Base-by-base conservation (phyloP, 2,329 filamentous ascomycete species). In the Colletotrichum magnum region DNA sequence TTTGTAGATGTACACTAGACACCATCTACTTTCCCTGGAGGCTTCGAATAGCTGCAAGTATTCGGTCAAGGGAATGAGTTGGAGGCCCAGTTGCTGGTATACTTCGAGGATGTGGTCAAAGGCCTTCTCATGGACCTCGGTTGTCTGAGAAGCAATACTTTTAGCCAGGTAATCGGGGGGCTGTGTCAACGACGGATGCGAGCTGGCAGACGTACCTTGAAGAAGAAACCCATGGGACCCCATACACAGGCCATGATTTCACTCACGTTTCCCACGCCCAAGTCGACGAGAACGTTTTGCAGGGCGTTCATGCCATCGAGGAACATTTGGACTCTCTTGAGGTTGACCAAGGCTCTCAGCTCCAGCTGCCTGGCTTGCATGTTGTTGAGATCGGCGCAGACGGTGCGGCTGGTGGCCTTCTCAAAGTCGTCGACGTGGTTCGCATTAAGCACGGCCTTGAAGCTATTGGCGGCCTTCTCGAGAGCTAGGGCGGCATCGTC, bases 171-270 rank as follows among this genome's bases (percentile, higher is more conserved):
- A 9, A 52, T 5, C 5, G 15, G 43, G n/a, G 10, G 32, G 0
- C 18, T n/a, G 16, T 9, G 21, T 12, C 4, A 18, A 21, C 10
- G 5, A 51, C 6, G 48, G 9, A 13, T 4, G 21, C 16, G 45
- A 47, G 5, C 16, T 18, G 16, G 45, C 6, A 0, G 9, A 7
- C 41, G 16, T 0, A 75, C 74, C 61, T 73, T 59, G 16, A 77
- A 54, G 12, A 77, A 71, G 21, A 71, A 75, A 9, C 68, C 64
- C n/a, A 75, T 70, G 1, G 77, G 75, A 1, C 77, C 77, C 77
- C 77, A 79, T 41, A 79, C 72, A n/a, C 62, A 76, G 9, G 65
- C 60, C 65, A 72, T 71, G 59, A 80, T 73, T 71, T 32, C 13
- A 5, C 7, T 47, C 6, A 56, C 68, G 9, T 41, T 41, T 1